Conservation (phyloP, 139 green algal species). For the Chlamydomonas eustigma region DNA sequence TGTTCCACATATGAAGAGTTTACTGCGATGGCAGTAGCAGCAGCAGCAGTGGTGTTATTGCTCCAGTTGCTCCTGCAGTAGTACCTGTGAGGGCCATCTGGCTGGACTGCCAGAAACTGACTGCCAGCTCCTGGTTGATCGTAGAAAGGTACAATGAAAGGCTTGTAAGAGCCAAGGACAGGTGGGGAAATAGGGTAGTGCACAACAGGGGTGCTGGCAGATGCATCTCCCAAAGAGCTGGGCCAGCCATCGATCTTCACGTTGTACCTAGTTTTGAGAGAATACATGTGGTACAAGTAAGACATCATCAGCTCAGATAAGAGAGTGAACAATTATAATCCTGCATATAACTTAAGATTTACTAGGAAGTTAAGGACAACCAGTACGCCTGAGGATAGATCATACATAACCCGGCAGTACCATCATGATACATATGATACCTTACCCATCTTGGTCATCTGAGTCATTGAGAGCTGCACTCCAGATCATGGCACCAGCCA, state of each 20-base stretch:
- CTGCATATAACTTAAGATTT: background rate
- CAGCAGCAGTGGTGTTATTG: too few species aligned
- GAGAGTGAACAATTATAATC: background rate
- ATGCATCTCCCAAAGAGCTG: background rate
- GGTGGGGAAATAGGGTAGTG: background rate
- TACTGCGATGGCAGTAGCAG: too few species aligned
- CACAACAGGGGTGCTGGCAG: background rate
- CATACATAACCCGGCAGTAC: too few species aligned
- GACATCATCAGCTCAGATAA: background rate
- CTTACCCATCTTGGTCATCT: slow-evolving; percentile 21
- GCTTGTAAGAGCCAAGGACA: background rate
- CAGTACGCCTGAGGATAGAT: too few species aligned
- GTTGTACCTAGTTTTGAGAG: slow-evolving; percentile 10
- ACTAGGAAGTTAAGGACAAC: too few species aligned
- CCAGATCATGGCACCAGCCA: slow-evolving; percentile 29
- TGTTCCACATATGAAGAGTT: too few species aligned
- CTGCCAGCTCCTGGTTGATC: background rate
- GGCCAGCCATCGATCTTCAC: slow-evolving; percentile 13
- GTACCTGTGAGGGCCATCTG: too few species aligned
- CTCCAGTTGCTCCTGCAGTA: too few species aligned
- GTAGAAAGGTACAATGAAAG: slow-evolving; percentile 2
- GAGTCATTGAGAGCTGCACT: slow-evolving; percentile 25
- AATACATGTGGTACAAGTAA: background rate
- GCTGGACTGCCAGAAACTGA: background rate
- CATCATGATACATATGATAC: background rate